phyloP scores from a whole-genome alignment of 331 rosid genomes.

The Quercus lobata region DNA sequence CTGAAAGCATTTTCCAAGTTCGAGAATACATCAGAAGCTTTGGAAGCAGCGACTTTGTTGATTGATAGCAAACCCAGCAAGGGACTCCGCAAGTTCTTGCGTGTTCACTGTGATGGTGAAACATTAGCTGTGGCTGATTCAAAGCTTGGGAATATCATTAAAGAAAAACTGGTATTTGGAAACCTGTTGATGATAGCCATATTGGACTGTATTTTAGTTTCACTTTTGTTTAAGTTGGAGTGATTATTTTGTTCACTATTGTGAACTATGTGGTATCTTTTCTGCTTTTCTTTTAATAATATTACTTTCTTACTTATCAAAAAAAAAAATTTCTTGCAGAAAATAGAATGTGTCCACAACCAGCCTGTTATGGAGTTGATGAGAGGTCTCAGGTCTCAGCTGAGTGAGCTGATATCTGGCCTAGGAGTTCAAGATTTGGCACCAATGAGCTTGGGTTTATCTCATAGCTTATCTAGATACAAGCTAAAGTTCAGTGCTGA shows the following conservation, averaged over 20 bases:
- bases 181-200: background rate
- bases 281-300: too few species aligned
- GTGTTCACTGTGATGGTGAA: slow-evolving; percentile 76
- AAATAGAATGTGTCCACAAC: slow-evolving; percentile 86
- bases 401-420: slow-evolving; percentile 77
- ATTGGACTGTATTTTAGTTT: background rate
- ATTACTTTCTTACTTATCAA: too few species aligned
- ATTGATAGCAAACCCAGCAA: slow-evolving; percentile 88
- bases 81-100: slow-evolving; percentile 84
- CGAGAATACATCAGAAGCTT: slow-evolving; percentile 83
- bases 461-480: slow-evolving; percentile 91
- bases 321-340: slow-evolving; percentile 36
- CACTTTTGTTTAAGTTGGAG: background rate
- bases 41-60: slow-evolving; percentile 77
- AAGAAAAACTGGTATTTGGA: slow-evolving; percentile 77
- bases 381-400: slow-evolving; percentile 84
- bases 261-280: too few species aligned
- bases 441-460: slow-evolving; percentile 96
- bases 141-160: slow-evolving; percentile 79
- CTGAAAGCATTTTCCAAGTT: slow-evolving; percentile 91
- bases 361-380: slow-evolving; percentile 85
- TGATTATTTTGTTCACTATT: background rate
- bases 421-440: slow-evolving; percentile 87
- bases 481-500: slow-evolving; percentile 95
- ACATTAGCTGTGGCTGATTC: slow-evolving; percentile 85